Evolutionary conservation across 2,329 filamentous ascomycete genomes (phyloP), one percentile per base, ranked within the genome.

Genomic region (Hypoxylon sp.): DNA sequence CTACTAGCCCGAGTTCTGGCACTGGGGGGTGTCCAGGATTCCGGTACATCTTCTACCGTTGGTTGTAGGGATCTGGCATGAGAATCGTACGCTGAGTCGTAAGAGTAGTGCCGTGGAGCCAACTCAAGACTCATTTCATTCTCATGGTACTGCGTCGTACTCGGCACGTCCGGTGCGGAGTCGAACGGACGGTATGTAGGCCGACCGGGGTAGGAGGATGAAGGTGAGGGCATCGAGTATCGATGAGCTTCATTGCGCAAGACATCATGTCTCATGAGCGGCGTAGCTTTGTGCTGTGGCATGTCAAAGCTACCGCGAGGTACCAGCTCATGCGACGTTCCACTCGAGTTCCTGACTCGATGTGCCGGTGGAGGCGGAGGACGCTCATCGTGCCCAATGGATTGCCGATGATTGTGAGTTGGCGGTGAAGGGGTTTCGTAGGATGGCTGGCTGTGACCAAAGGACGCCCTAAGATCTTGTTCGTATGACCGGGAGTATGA

Each of bases 11-110:
- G 68, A 17, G 68, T 46, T 58, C 72, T 70, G 3, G 65, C 55
- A 46, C 66, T 72, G 10, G 75, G 75, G 7, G 75, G 75, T 10
- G 73, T 76, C 75, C 75, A 76, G 1, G 84, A 83, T 50, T 88
- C 86, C 3, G 87, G 87, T 5, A 83, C 86, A 65, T 90, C 88
- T 71, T 90, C 88, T 5, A 87, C 87, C 6, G 84, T 89, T 2
- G 84, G 86, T 69, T 88, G 87, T 84, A 87, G 83, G 0, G 83
- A 81, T 60, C 81, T 80, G 70, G 79, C 77, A 41, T 81, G 81
- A 37, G 75, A 70, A 55, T 83, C 84, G 69, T 80, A 82, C 17
- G 73, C 73, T 26, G 75, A 72, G 63, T 88, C 85, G 59, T 85
- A 84, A 0, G 85, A 83, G 56, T 82, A 79, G 55, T 86, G 82